Base-by-base conservation (phyloP, 441 rosid genomes). In the Arabidopsis hybrid region DNA sequence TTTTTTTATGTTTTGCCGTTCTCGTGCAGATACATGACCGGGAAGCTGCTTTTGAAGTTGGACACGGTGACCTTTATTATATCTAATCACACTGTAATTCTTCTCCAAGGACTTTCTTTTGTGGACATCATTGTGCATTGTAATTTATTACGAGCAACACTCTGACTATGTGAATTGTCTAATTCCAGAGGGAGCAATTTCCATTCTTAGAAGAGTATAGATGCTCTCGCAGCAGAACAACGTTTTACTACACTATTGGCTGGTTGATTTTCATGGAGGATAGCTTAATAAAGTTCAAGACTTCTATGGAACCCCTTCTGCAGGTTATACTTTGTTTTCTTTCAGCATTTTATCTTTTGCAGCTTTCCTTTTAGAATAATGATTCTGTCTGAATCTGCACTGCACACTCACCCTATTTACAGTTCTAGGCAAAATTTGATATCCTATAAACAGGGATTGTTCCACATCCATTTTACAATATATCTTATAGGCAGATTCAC, bases 201-300 rank as follows among this genome's bases (percentile, higher is more conserved):
- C 99, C 96, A 11, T 96, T 94, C 81, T 73, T 96, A 60, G 99
- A 90, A 78, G 94, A 94, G 70, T 83, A 83, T 60, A 88, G 95
- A 89, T 91, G 98, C 81, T 91, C 94, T n/a, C 97, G 99, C 74
- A 96, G 93, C 87, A 87, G 99, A 83, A 94, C 99, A 47, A 96
- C 93, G 6, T 96, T 96, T 79, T 94, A 94, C 75, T 94, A 92
- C 83, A 92, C 89, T 47, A 87, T 96, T 78, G 99, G 99, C 74
- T 94, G 91, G 96, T 83, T 96, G 77, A 92, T 96, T 60, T 96
- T 96, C 77, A 87, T 92, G 98, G 99, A 96, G 83, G 99, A 92
- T 71, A 92, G 91, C 85, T 87, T 94, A 52, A 75, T 92, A 84
- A 94, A 94, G 85, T 96, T 96, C 82, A 94, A 86, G 88, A 84